phyloP scores from a whole-genome alignment of 352 stramenopile species.

The Globisporangium acanthophoron region DNA sequence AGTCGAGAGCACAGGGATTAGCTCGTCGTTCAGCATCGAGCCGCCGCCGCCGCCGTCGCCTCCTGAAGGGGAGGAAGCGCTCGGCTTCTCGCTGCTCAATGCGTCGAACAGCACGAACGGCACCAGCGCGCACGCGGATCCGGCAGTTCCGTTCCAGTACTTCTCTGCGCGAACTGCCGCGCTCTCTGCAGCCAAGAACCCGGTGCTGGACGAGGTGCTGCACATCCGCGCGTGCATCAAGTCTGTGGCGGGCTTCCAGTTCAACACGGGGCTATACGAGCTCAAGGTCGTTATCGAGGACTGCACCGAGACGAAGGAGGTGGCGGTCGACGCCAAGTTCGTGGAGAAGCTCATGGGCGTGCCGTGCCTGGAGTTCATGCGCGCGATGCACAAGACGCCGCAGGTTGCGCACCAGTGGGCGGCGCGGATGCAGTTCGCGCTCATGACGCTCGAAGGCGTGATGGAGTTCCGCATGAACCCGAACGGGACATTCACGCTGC shows the following conservation, averaged over 20 bases:
- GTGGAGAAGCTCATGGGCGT: slow-evolving; percentile 75
- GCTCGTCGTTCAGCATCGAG: not conserved
- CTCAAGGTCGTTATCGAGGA: slow-evolving; percentile 76
- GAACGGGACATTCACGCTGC: slow-evolving; percentile 34
- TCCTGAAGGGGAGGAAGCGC: not conserved
- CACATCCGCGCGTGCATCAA: slow-evolving; percentile 71
- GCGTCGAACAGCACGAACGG: not conserved
- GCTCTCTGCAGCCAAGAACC: slow-evolving; percentile 12
- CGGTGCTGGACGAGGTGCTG: slow-evolving; percentile 24
- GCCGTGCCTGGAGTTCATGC: slow-evolving; percentile 54
- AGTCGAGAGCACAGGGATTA: not conserved
- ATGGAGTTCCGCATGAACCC: slow-evolving; percentile 45
- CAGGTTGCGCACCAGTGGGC: slow-evolving; percentile 54
- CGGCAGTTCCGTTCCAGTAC: slow-evolving; percentile 43
- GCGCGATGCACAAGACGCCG: slow-evolving; percentile 60
- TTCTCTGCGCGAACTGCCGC: slow-evolving; percentile 24
- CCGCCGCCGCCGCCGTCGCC: not conserved
- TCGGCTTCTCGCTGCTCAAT: slow-evolving; percentile 15
- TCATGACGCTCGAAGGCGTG: slow-evolving; percentile 78
- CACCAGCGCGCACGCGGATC: slow-evolving; percentile 10
- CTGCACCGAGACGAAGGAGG: slow-evolving; percentile 51
- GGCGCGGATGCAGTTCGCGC: slow-evolving; percentile 69
- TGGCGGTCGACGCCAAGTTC: slow-evolving; percentile 45
- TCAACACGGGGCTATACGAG: slow-evolving; percentile 59
- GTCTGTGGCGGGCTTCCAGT: slow-evolving; percentile 80